Conservation (phyloP, 1,284 basidiomycete genomes). For the Kalmanozyma brasiliensis region DNA sequence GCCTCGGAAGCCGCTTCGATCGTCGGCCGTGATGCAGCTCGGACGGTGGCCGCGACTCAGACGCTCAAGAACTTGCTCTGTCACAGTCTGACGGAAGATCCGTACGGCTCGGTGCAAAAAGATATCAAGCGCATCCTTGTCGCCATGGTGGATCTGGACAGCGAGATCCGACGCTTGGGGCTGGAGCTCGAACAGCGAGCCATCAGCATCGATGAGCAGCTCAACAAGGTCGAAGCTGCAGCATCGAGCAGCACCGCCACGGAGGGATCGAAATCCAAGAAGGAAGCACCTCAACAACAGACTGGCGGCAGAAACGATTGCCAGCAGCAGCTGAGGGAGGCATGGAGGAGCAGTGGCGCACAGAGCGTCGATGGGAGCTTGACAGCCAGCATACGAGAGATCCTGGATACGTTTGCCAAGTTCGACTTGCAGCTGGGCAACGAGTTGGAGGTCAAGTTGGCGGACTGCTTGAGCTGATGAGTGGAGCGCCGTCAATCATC, state of each 20-base stretch:
- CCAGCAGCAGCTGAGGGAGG: conserved; percentile 15
- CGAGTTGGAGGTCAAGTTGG: conserved; percentile 34
- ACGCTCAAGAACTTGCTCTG: conserved; percentile 40
- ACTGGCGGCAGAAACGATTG: neutral
- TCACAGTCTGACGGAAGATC: conserved; percentile 52
- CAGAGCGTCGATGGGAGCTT: conserved; percentile 17
- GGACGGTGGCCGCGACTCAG: conserved; percentile 19
- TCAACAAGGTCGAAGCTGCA: conserved; percentile 11
- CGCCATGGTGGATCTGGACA: conserved; percentile 22
- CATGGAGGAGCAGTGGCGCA: conserved; percentile 31
- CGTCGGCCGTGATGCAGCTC: conserved; percentile 19
- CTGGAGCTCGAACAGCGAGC: conserved; percentile 32
- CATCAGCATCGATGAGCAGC: conserved; percentile 11
- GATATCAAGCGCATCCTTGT: conserved; percentile 37
- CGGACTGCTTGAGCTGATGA: conserved; percentile 29
- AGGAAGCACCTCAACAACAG: neutral
- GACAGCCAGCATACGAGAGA: conserved; percentile 16
- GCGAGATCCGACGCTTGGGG: conserved; percentile 22
- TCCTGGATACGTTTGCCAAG: conserved; percentile 32
- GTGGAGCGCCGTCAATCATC: too few species aligned
- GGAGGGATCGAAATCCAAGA: neutral
- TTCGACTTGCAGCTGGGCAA: conserved; percentile 35
- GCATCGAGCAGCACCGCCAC: neutral
- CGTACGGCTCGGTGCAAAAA: conserved; percentile 52
- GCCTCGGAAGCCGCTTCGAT: conserved; percentile 12